These are phyloP conservation scores for Rhododendron vialii DNA, from an alignment of 148 eudicot species.

Conservation along the genomic window DNA sequence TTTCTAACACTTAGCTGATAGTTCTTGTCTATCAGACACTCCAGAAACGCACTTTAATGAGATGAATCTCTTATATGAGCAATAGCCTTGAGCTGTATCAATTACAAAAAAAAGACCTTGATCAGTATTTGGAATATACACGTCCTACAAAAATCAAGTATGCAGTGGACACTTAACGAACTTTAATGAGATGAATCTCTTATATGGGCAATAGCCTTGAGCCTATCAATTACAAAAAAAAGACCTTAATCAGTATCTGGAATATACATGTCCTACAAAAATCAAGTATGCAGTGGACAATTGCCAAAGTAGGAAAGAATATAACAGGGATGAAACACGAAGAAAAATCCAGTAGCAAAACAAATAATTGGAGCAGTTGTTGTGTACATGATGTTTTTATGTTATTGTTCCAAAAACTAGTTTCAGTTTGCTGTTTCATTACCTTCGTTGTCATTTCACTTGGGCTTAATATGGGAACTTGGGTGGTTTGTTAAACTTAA, in stretches of 20 bases:
- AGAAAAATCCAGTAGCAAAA: background rate
- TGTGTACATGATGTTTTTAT: background rate
- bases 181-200: background rate
- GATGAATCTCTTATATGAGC: background rate
- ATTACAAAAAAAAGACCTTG: background rate
- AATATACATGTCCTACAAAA: background rate
- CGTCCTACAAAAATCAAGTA: background rate
- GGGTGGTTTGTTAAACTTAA: slow-evolving; percentile 14
- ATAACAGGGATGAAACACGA: background rate
- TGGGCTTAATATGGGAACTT: background rate
- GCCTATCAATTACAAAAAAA: background rate
- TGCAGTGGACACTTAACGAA: background rate
- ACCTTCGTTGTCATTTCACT: background rate
- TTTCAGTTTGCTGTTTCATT: background rate
- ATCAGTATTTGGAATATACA: background rate
- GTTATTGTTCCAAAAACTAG: background rate
- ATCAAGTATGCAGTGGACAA: background rate
- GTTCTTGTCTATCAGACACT: background rate
- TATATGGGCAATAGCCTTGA: background rate
- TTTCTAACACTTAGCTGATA: background rate
- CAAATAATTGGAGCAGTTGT: background rate
- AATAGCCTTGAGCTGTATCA: background rate
- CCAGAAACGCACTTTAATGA: background rate
- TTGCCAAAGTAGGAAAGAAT: background rate
- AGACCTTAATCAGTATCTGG: background rate